Base-by-base conservation (phyloP, 306 rosid genomes). In the Cicer arietinum region DNA sequence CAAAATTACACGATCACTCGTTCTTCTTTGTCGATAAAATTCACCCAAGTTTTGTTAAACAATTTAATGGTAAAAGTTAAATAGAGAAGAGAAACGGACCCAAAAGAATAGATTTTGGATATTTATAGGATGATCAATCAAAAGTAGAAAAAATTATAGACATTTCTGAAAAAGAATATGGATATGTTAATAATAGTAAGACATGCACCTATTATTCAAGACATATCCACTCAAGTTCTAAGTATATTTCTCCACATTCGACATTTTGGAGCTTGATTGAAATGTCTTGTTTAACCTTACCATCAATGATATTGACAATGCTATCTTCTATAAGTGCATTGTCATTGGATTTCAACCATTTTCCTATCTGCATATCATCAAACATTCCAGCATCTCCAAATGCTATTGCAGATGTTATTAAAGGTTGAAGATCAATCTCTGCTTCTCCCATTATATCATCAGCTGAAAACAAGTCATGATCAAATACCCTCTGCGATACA, bases 391-490 rank as follows among this genome's bases (percentile, higher is more conserved):
- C 91, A 50, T 90, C 91, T 81, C 99, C 97, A 71, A 90, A 94
- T 7, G 96, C 89, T 79, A 88, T 85, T 41, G 99, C 99, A 7
- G 99, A 94, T 63, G 96, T 80, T 82, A 94, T 92, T 82, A 94
- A 40, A 8, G 99, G 99, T 71, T 94, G 99, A 83, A 94, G 97
- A 89, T 94, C 99, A n/a, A 94, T 77, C 69, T 94, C 92, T 44
- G 99, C 99, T 79, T 94, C 99, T 79, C 99, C 99, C 99, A 94
- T 94, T 65, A 94, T 90, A 78, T 94, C 99, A 71, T 94, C 99
- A 2, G 97, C 87, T 3, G 99, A 92, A 83, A 94, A 92, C 6
- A 85, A 74, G 85, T 94, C 97, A 1, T 94, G 85, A 82, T 94
- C 99, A 74, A 77, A 94, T 69, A 94, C 99, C 43, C 74, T 82